A percentile compares a stretch with the other conserved stretches of the same genome.
Evolutionary conservation across 805 yeast genomes (phyloP).

Genomic region (Candida khao-thaluensis): DNA sequence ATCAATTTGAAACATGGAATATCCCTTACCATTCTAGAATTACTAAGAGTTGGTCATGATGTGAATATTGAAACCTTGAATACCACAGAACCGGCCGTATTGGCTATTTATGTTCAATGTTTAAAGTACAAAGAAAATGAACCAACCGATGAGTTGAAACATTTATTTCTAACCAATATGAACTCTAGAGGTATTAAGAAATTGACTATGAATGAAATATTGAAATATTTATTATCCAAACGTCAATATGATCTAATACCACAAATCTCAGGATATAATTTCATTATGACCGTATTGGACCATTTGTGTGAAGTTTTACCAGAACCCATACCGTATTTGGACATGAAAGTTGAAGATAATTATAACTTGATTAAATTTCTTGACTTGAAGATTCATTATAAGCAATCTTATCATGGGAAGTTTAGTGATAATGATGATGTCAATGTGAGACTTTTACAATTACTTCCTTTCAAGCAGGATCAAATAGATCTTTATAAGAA

Average conservation of each 20-base stretch:
- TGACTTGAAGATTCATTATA: slow-evolving; percentile 1
- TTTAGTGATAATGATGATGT: slow-evolving; percentile 3
- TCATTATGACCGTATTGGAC: neutral
- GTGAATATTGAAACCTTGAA: neutral
- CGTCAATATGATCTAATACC: slow-evolving; percentile 4
- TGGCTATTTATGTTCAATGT: slow-evolving; percentile 28
- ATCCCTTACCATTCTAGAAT: slow-evolving; percentile 41
- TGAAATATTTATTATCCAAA: slow-evolving; percentile 6
- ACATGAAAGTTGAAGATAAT: neutral
- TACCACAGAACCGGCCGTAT: slow-evolving; percentile 29
- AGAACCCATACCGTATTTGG: neutral
- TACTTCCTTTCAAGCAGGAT: neutral
- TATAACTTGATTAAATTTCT: slow-evolving; percentile 2
- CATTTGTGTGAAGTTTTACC: slow-evolving; percentile 1
- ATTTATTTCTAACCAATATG: neutral
- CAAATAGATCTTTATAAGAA: neutral
- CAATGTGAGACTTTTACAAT: slow-evolving; percentile 2
- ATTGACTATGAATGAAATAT: slow-evolving; percentile 10
- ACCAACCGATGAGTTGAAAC: neutral
- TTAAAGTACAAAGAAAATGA: neutral
- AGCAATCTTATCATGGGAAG: neutral
- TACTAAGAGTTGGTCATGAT: slow-evolving; percentile 12
- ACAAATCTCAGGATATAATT: neutral
- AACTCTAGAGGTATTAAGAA: slow-evolving; percentile 10
- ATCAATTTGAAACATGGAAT: slow-evolving; percentile 51